Evolutionary conservation across 768 basidiomycete genomes (phyloP), one percentile per base, ranked within the genome.

Genomic region (Tricholoma flavovirens): DNA sequence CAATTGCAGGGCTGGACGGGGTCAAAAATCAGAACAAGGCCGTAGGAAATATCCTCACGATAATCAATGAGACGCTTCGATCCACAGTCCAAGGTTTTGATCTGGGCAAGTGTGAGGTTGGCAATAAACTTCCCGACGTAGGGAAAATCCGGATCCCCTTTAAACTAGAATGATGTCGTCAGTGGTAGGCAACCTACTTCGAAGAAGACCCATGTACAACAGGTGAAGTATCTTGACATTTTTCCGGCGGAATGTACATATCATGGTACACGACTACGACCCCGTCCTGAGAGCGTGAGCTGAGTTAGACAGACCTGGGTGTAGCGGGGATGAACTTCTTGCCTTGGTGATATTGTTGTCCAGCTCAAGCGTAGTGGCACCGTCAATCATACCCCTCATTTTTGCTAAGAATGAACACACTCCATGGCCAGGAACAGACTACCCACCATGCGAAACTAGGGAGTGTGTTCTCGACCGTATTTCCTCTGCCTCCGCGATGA

Each of bases 261-360:
- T 93, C 90, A 62, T 93, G 90, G 86, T 87, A 91, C 12, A 92
- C 87, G 40, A 93, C 75, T 14, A 87, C 83, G 49, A 79, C 77
- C 11, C 86, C 88, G 65, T 93, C 90, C 87, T 89, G n/a, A n/a
- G 36, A 33, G 26, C 53, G 32, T 49, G 38, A 5, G 30, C n/a
- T 35, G 24, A 32, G 30, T n/a, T 54, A 26, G 21, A 40, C 29
- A 21, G 22, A 10, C 14, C 26, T 29, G 29, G 14, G 14, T 24
- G 4, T 21, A 11, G 24, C 7, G 15, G 1, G 24, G 5, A 4
- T 11, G 8, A 30, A 35, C 12, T 24, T 62, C 67, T 61, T 53
- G 83, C 87, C 75, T 80, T 82, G 7, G 88, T 88, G 56, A 90
- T 77, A 1, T 86, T 87, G 65, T 89, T 87, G 66, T 91, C 90